These are phyloP conservation scores for Luffa aegyptiaca DNA, from an alignment of 306 rosid species.

Conservation along the genomic window DNA sequence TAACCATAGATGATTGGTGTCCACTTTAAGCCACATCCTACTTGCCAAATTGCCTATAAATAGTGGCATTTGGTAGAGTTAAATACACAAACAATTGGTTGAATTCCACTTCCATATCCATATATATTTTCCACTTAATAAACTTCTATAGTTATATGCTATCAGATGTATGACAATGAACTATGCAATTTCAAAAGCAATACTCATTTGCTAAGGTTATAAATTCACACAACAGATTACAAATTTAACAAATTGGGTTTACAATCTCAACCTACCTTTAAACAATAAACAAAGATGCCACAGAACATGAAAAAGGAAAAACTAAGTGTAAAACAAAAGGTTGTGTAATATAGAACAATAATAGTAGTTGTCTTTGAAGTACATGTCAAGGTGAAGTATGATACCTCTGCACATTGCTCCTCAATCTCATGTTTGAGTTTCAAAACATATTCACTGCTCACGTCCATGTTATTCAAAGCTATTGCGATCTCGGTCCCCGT, in stretches of 20 bases:
- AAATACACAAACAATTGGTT: no score
- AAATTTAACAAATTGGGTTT: not conserved
- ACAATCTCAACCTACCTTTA: not conserved
- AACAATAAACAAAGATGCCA: not conserved
- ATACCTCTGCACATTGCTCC: slow-evolving; percentile 88
- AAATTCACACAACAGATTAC: not conserved
- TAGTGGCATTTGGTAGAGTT: no score
- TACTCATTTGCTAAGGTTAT: not conserved
- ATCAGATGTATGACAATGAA: not conserved
- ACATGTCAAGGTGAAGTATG: slow-evolving; percentile 6
- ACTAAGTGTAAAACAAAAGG: not conserved
- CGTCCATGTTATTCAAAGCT: slow-evolving; percentile 80
- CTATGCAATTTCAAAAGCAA: not conserved
- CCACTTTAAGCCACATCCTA: no score
- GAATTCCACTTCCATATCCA: no score
- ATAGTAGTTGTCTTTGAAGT: not conserved
- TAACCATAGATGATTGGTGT: no score
- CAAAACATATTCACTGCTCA: slow-evolving; percentile 79
- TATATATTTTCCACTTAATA: no score
- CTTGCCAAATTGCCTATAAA: no score
- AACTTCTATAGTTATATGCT: not conserved
- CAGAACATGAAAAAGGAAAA: not conserved
- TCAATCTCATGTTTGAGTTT: slow-evolving; percentile 87
- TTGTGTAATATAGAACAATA: not conserved
- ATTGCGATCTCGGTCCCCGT: slow-evolving; percentile 83